Evolutionary conservation across 352 stramenopile genomes (phyloP), one percentile per base, ranked within the genome.

Genomic region (Globisporangium heterothallicum): DNA sequence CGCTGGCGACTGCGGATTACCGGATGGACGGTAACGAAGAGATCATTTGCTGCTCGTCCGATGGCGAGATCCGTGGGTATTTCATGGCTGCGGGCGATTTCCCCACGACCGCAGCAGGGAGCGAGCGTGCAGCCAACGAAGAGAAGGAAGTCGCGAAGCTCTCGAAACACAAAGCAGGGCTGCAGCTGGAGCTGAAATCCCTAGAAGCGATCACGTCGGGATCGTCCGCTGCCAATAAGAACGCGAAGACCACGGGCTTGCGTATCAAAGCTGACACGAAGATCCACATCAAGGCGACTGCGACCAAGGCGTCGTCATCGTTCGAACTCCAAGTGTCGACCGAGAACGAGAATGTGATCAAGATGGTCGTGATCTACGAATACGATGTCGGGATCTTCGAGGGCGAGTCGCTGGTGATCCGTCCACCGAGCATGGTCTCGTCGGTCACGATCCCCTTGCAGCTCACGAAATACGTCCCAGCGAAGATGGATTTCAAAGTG

Each of bases 301-400:
- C 75, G n/a, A 83, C 67, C 25, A 80, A 81, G 35, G 61, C 64
- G 16, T 76, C 74, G 16, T 68, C 53, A 16, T 64, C 68, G 4
- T 76, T 92, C 26, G 82, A 97, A 59, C 78, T 97, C n/a, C 64
- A 84, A 29, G 66, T 96, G 6, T 74, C 73, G 4, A 94, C 84
- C 4, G 84, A 91, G 43, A 95, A 78, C 46, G 88, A 95, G 21
- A 84, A 74, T 56, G 64, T 95, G 45, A 92, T 96, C 64, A 84
- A 88, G 55, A 95, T 90, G 77, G 66, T 95, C 19, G 66, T 89
- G 0, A 66, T 95, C 21, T 92, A 89, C 55, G 84, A 95, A 42
- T 81, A 89, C 21, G 86, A 96, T 35, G 84, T 80, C 0, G 84
- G 88, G 2, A 74, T 97, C 45, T 96, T 97, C 27, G 81, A 91